Evolutionary conservation across 768 basidiomycete genomes (phyloP), one percentile per base, ranked within the genome.

Genomic region (Kwoniella pini): DNA sequence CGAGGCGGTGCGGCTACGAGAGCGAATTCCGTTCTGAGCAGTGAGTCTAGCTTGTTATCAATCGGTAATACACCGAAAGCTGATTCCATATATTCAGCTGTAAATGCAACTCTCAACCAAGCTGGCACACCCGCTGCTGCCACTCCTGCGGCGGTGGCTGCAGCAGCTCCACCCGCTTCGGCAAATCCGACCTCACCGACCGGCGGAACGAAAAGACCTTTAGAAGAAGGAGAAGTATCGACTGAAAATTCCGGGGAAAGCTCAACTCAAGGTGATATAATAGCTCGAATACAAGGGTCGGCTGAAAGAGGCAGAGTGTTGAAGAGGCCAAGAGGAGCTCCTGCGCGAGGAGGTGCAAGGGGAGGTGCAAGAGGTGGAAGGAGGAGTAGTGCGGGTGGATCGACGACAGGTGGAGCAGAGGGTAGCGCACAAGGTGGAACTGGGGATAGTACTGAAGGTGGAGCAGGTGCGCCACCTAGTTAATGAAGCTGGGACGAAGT

Each of bases 171-270:
- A 15, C 40, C 55, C 12, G 6, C 61, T 22, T 46, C 55, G 3
- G 50, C 60, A 19, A 62, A 55, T 33, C 63, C 68, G n/a, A 39
- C 55, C 6, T 46, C 59, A 3, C 52, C 64, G 2, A 33, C 61
- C 4, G 42, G 56, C 10, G 61, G 66, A 11, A 43, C 46, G 19
- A 74, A 74, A 55, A 60, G 72, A 36, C 72, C 72, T 4, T 59
- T 65, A 4, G 72, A 74, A 60, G 71, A 73, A 27, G 69, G 67
- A 7, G 72, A 74, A 54, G 63, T 71, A 6, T 39, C 40, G 13
- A 15, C 48, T 19, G 33, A 48, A n/a, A 50, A 36, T 2, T 28
- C 53, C 21, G 31, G 19, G 12, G 40, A 42, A 10, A 39, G 27
- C 0, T 44, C 39, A 4, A 26, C 43, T 4, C 40, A 31, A 19